These are phyloP conservation scores for Daucus carota DNA, from an alignment of 129 eudicot species.

Conservation along the genomic window DNA sequence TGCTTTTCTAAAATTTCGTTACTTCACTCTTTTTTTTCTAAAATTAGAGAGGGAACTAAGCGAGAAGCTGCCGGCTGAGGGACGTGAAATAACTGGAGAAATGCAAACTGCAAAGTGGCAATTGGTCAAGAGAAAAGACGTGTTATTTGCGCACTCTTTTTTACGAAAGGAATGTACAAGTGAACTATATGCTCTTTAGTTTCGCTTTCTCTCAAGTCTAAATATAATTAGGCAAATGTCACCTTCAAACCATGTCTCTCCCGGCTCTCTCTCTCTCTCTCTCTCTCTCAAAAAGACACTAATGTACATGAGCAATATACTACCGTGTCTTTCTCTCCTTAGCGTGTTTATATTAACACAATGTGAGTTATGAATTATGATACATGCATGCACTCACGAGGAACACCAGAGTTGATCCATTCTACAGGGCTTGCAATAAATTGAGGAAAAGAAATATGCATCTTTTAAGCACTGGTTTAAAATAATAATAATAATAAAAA, in stretches of 20 bases:
- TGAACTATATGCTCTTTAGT: neutral
- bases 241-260: constrained; percentile 17
- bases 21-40: too few relatives aligned
- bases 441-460: too few relatives aligned
- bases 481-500: too few relatives aligned
- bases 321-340: neutral
- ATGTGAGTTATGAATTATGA: too few relatives aligned
- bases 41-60: too few relatives aligned
- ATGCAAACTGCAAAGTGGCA: neutral
- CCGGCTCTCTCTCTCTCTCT: too few relatives aligned
- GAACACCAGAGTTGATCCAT: too few relatives aligned
- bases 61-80: too few relatives aligned
- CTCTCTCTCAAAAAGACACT: neutral
- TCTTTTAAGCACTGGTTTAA: too few relatives aligned
- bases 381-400: too few relatives aligned
- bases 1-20: too few relatives aligned
- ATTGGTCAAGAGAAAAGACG: neutral
- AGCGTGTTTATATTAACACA: neutral
- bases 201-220: neutral
- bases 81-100: neutral
- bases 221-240: constrained; percentile 28
- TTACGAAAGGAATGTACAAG: neutral
- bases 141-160: neutral
- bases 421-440: too few relatives aligned
- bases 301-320: neutral